Base-by-base conservation (phyloP, 164 flowering plant species). In the Aristolochia contorta region DNA sequence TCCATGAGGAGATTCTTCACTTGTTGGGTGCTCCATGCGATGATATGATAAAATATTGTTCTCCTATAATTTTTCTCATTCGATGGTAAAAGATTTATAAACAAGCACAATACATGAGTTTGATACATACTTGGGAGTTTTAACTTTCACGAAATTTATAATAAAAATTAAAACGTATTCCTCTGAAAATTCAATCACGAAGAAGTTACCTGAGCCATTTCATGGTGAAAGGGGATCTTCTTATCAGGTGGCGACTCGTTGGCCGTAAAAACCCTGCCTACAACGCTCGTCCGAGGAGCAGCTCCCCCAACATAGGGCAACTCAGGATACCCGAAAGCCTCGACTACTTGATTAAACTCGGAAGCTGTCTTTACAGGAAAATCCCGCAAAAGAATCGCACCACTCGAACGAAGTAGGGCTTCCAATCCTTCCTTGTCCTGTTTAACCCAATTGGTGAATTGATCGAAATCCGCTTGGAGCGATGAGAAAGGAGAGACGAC, bases 171-270 rank as follows among this genome's bases (percentile, higher is more conserved):
- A n/a, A n/a, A n/a, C n/a, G n/a, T n/a, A n/a, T n/a, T n/a, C n/a
- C n/a, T n/a, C n/a, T n/a, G n/a, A n/a, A n/a, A 23, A 58, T 22
- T 22, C 22, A 53, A 24, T 2, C 18, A 47, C 30, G 45, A 19
- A 33, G 19, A 18, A n/a, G 18, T 19, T 7, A 77, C 84, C 77
- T 79, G 82, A 72, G 81, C 76, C 84, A 80, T 84, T 61, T 89
- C 96, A 58, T 92, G 95, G 67, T 89, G 98, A 58, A 92, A 89
- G 9, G 87, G 91, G 47, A 92, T 84, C 66, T 85, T 85, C 79
- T 78, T 91, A 61, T 87, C 86, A 30, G 95, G 91, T 0, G 98
- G 96, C 22, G 98, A 83, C 62, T 92, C 96, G 63, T 89, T 89
- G 20, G 96, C 85, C 12, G 98, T 87, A 58, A 82, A 92, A 57